These are phyloP conservation scores for Pichia occidentalis DNA, from an alignment of 805 yeast species.

Conservation along the genomic window DNA sequence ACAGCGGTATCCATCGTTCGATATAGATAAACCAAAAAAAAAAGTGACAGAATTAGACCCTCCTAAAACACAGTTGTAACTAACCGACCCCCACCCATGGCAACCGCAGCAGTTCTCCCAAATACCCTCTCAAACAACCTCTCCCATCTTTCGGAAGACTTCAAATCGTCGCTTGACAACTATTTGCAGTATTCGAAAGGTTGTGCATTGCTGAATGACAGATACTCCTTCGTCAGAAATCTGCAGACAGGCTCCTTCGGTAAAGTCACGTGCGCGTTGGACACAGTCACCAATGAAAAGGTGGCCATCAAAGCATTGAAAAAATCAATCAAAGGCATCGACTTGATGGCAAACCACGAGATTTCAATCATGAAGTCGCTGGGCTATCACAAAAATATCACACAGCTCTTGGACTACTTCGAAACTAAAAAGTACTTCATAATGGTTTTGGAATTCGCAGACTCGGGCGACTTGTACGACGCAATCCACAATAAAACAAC, in stretches of 20 bases:
- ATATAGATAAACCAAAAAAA: too few relatives aligned
- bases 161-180: slow-evolving; percentile 30
- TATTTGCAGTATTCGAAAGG: slow-evolving; percentile 38
- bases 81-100: too few relatives aligned
- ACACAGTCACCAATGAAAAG: slow-evolving; percentile 25
- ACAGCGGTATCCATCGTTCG: too few relatives aligned
- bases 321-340: slow-evolving; percentile 36
- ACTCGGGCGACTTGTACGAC: slow-evolving; percentile 64
- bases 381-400: slow-evolving; percentile 47
- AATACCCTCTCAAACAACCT: not conserved
- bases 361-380: slow-evolving; percentile 36
- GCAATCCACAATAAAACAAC: slow-evolving; percentile 32
- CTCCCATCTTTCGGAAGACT: slow-evolving; percentile 17
- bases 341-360: slow-evolving; percentile 49
- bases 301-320: slow-evolving; percentile 54
- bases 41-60: too few relatives aligned
- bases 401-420: slow-evolving; percentile 51
- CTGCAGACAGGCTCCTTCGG: slow-evolving; percentile 60
- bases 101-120: not conserved
- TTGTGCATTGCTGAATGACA: slow-evolving; percentile 28
- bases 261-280: slow-evolving; percentile 47
- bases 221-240: slow-evolving; percentile 38
- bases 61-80: too few relatives aligned
- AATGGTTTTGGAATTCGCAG: slow-evolving; percentile 60
- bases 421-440: slow-evolving; percentile 47